Conservation (phyloP, 164 flowering plant species). For the Paratinospora sagittata region DNA sequence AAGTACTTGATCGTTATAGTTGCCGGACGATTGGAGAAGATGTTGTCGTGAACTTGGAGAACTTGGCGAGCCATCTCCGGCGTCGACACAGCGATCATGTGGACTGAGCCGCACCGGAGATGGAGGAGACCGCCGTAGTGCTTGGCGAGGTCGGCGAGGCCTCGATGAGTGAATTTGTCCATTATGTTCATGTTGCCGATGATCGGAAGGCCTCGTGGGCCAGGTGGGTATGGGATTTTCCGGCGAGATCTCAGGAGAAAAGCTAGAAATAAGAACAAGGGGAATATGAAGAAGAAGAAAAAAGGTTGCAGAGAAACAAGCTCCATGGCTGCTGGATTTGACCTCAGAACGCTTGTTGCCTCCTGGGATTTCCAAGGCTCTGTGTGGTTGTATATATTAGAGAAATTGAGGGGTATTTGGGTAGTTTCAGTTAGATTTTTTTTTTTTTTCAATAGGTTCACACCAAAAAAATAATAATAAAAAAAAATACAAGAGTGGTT, state of each 20-base stretch:
- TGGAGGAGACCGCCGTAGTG: slow-evolving; percentile 63
- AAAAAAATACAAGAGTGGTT: too few relatives aligned
- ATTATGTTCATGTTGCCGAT: slow-evolving; percentile 74
- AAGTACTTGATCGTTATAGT: too few relatives aligned
- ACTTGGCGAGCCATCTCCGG: slow-evolving; percentile 29
- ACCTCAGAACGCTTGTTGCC: too few relatives aligned
- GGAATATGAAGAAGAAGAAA: slow-evolving; percentile 19
- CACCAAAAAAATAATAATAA: too few relatives aligned
- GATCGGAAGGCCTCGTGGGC: slow-evolving; percentile 60
- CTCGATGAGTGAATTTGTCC: slow-evolving; percentile 82
- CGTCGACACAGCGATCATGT: slow-evolving; percentile 51
- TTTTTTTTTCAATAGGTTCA: too few relatives aligned
- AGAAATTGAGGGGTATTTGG: too few relatives aligned
- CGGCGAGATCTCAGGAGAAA: slow-evolving; percentile 23
- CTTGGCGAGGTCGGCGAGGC: slow-evolving; percentile 56
- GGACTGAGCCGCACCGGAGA: slow-evolving; percentile 50
- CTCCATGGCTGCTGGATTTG: slow-evolving; percentile 17
- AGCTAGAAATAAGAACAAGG: slow-evolving; percentile 22
- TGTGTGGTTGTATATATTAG: too few relatives aligned
- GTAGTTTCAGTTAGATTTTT: too few relatives aligned
- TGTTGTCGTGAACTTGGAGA: too few relatives aligned
- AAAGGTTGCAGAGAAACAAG: slow-evolving; percentile 14
- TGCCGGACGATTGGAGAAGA: too few relatives aligned
- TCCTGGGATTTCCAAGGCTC: too few relatives aligned
- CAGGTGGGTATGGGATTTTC: slow-evolving; percentile 60